Percentiles rank a stretch among this genome's conserved stretches.
These are phyloP conservation scores for Phytophthora crassamura DNA, from an alignment of 352 stramenopile species.

Conservation along the genomic window DNA sequence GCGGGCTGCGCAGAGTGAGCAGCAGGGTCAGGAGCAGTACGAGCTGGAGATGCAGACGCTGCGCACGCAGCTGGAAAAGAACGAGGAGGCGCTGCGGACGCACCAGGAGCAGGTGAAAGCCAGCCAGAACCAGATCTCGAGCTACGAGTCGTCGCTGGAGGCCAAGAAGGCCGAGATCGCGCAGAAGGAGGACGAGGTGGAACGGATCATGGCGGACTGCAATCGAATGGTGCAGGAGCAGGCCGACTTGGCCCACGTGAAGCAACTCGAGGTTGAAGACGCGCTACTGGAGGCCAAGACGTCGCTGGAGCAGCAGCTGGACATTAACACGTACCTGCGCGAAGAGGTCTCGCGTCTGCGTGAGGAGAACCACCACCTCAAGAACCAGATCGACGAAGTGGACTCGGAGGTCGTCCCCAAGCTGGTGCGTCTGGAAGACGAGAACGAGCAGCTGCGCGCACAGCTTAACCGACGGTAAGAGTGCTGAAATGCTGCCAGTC, in stretches of 20 bases:
- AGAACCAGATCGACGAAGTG: slow-evolving; percentile 90
- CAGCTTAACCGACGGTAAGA: slow-evolving; percentile 42
- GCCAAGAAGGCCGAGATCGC: slow-evolving; percentile 68
- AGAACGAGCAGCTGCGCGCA: slow-evolving; percentile 77
- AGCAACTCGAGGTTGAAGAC: slow-evolving; percentile 88
- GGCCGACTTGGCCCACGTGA: slow-evolving; percentile 73
- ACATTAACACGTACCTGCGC: slow-evolving; percentile 86
- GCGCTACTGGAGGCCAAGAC: slow-evolving; percentile 85
- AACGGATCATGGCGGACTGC: slow-evolving; percentile 85
- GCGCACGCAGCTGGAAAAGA: slow-evolving; percentile 69
- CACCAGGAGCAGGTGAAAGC: slow-evolving; percentile 74
- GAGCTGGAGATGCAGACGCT: slow-evolving; percentile 81
- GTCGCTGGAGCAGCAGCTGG: slow-evolving; percentile 84
- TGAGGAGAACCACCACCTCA: slow-evolving; percentile 86
- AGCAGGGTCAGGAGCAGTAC: slow-evolving; percentile 54
- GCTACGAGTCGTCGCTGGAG: slow-evolving; percentile 74
- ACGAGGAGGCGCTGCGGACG: slow-evolving; percentile 70
- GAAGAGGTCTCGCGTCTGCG: slow-evolving; percentile 80
- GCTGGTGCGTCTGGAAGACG: slow-evolving; percentile 83
- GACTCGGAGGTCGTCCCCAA: slow-evolving; percentile 86
- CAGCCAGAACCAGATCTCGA: slow-evolving; percentile 71
- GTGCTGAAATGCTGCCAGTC: slow-evolving; percentile 7
- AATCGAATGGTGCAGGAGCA: slow-evolving; percentile 89
- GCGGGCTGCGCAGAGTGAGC: slow-evolving; percentile 54
- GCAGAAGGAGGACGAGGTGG: slow-evolving; percentile 81